phyloP scores from a whole-genome alignment of 331 rosid genomes.

The Pyracantha coccinea region DNA sequence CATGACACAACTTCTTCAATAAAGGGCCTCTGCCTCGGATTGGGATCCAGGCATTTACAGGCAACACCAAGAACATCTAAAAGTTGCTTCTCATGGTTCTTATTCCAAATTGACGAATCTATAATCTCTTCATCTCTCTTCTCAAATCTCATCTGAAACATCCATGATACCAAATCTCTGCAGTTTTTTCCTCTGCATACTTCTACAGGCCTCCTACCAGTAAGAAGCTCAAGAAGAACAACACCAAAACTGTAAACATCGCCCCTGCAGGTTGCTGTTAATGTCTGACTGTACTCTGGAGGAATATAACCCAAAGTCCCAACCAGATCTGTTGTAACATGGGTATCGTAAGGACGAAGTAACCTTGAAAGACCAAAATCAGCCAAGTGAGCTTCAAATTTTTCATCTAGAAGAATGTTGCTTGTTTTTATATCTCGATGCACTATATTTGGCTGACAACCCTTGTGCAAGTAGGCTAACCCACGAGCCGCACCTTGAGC shows the following conservation, averaged over 20 bases:
- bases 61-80: slow-evolving; percentile 49
- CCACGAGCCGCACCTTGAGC: slow-evolving; percentile 65
- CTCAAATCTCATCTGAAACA: slow-evolving; percentile 56
- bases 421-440: slow-evolving; percentile 75
- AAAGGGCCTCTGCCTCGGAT: slow-evolving; percentile 61
- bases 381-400: slow-evolving; percentile 60
- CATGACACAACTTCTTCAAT: slow-evolving; percentile 51
- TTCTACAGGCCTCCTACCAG: slow-evolving; percentile 65
- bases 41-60: slow-evolving; percentile 48
- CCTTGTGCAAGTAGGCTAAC: slow-evolving; percentile 63
- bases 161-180: slow-evolving; percentile 67
- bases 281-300: slow-evolving; percentile 69
- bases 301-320: slow-evolving; percentile 79
- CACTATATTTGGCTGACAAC: slow-evolving; percentile 61
- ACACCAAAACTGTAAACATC: slow-evolving; percentile 77
- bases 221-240: slow-evolving; percentile 70
- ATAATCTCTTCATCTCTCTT: slow-evolving; percentile 47
- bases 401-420: slow-evolving; percentile 65
- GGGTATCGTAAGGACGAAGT: slow-evolving; percentile 56
- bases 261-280: slow-evolving; percentile 60
- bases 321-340: slow-evolving; percentile 66
- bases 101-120: slow-evolving; percentile 48
- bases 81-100: slow-evolving; percentile 43
- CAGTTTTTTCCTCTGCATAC: slow-evolving; percentile 55
- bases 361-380: slow-evolving; percentile 75